Evolutionary conservation across 352 stramenopile species (phyloP), one percentile per base, ranked within the genome.

Genomic region (Phytophthora cactorum): DNA sequence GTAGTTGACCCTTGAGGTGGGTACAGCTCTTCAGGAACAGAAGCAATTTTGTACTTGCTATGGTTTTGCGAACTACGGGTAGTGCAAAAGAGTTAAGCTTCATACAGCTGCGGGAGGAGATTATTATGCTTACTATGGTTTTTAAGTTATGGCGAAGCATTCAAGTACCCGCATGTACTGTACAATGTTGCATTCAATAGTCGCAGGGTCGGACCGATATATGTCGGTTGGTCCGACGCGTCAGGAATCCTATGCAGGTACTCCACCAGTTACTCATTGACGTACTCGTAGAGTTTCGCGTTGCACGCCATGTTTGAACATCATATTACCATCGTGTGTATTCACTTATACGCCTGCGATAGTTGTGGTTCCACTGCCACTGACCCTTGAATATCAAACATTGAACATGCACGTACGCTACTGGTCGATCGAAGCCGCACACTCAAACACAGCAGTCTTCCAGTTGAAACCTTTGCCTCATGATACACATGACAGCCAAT

Each of bases 351-450:
- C 50, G 54, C 64, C 54, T 64, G 62, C 62, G 55, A 66, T 67
- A 52, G 53, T 63, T 47, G 63, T 66, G 68, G 63, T 72, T 76
- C 68, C 68, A 72, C 65, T 73, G 58, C 68, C 58, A 72, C 68
- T 70, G 38, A 55, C 39, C 59, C 53, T 54, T 50, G 44, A 54
- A 64, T 63, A 64, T 59, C 59, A 59, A 72, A 75, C 68, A 60
- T 66, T 61, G 47, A 68, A 65, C 68, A 70, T 53, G 53, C 59
- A 73, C 63, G 28, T 55, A 55, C 68, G 52, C 60, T 70, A 64
- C 57, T 44, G n/a, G 39, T 64, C 25, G 44, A 56, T 63, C 58
- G 43, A 58, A 61, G 53, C 44, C 31, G 53, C 25, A 31, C 17
- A 52, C 17, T 68, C 22, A 22, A 22, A 22, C 22, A 22, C 22